Evolutionary conservation across 1,284 basidiomycete genomes (phyloP).

Genomic region (Schizophyllum amplum): DNA sequence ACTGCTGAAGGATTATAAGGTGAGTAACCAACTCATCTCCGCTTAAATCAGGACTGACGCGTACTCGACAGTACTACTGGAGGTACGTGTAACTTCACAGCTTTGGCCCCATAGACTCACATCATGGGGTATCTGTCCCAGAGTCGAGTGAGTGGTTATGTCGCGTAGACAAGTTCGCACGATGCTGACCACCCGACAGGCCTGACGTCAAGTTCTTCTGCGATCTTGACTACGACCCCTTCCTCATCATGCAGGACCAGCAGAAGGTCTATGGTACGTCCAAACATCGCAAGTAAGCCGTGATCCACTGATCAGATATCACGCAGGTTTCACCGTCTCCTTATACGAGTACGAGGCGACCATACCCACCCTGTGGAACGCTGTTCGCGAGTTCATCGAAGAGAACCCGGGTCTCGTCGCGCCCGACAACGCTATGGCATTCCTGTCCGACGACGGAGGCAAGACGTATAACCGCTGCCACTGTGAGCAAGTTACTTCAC

Average conservation of each 20-base stretch:
- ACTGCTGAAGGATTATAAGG: conserved; percentile 67
- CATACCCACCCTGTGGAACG: conserved; percentile 80
- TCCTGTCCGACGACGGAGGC: conserved; percentile 78
- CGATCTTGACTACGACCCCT: conserved; percentile 83
- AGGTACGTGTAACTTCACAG: conserved; percentile 25
- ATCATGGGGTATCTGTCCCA: conserved; percentile 12
- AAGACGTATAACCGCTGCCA: conserved; percentile 82
- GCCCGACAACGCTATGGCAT: conserved; percentile 70
- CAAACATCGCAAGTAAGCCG: not conserved
- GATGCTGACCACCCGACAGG: conserved; percentile 24
- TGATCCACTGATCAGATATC: not conserved
- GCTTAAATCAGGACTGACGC: not conserved
- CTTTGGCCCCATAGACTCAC: conserved; percentile 45
- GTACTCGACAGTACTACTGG: conserved; percentile 70
- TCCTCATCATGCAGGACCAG: conserved; percentile 84
- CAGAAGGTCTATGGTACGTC: conserved; percentile 70
- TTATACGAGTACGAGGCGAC: conserved; percentile 82
- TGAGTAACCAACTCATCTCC: not conserved
- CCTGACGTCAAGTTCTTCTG: conserved; percentile 86
- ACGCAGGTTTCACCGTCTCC: conserved; percentile 72
- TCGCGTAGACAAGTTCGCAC: conserved; percentile 20
- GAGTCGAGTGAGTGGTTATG: conserved; percentile 56
- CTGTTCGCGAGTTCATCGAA: conserved; percentile 72
- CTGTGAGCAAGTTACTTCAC: conserved; percentile 42
- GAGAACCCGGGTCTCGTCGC: conserved; percentile 60